Base-by-base conservation (phyloP, 192 early-diverging fungal species). In the Coemansia sp. region DNA sequence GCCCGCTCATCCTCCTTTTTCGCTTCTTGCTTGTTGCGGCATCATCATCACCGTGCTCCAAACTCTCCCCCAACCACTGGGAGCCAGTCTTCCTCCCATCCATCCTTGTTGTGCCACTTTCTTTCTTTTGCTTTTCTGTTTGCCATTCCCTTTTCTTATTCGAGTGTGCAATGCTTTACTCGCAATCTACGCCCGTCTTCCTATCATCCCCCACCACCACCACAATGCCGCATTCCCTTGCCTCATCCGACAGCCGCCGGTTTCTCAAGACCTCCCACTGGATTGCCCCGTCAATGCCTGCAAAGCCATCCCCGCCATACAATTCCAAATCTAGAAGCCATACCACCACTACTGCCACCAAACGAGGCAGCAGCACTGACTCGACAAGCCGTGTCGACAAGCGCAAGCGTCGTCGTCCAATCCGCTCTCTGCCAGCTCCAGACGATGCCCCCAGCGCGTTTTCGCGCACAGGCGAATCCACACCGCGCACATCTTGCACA, bases 321-420 rank as follows among this genome's bases (percentile, higher is more conserved):
- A 26, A 7, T 26, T 13, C 48, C 23, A 25, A 51, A 13, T 13
- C 48, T 10, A 51, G 7, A 23, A 51, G 9, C 21, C 8, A 25
- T 13, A 26, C 48, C 21, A 3, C 21, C 23, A 26, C 25, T 13
- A 26, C 23, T 25, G 25, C 46, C 20, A 5, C 46, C 13, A 46
- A 18, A 46, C 16, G 43, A 53, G 26, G 8, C 12, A 26, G 13
- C 23, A 8, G 8, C 12, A 12, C 10, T 21, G 13, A 53, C 13
- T 57, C 28, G 16, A 34, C 55, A 26, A 33, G 55, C 55, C 55
- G 77, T 12, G 39, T 79, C 28, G 65, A 66, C 64, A 79, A 79
- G 65, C 71, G 77, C 61, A 79, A 79, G 68, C 64, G 58, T 28
- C 67, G 68, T 7, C 59, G 56, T 6, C 77, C 77, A 37, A 71